These are phyloP conservation scores for Nidula niveotomentosa DNA, from an alignment of 1,284 basidiomycete species.

Conservation along the genomic window DNA sequence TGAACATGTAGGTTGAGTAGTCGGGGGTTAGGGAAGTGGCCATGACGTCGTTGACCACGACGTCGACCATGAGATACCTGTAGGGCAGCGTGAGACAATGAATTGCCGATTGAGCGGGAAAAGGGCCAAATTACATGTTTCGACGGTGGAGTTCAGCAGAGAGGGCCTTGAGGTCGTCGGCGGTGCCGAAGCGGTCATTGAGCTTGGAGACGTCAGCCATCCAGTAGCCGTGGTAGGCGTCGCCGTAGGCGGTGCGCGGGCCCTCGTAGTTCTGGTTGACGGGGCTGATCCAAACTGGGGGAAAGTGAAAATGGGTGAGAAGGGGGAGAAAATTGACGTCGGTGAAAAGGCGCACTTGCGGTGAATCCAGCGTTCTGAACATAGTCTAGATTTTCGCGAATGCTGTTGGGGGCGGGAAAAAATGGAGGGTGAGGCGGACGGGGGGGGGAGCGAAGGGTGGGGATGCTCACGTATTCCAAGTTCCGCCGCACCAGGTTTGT, in stretches of 20 bases:
- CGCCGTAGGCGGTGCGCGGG: slow-evolving; percentile 60
- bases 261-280: slow-evolving; percentile 72
- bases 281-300: slow-evolving; percentile 63
- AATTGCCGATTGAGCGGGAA: slow-evolving; percentile 2
- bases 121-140: slow-evolving; percentile 49
- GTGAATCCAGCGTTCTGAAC: slow-evolving; percentile 78
- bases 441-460: neutral
- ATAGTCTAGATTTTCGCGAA: slow-evolving; percentile 75
- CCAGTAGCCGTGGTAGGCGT: slow-evolving; percentile 75
- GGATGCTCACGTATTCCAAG: slow-evolving; percentile 54
- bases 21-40: slow-evolving; percentile 55
- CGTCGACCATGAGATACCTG: slow-evolving; percentile 77
- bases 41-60: slow-evolving; percentile 78
- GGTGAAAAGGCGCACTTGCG: slow-evolving; percentile 48
- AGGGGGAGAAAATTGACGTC: slow-evolving; percentile 11
- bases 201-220: slow-evolving; percentile 60
- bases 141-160: slow-evolving; percentile 64
- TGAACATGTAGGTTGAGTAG: slow-evolving; percentile 61
- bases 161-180: slow-evolving; percentile 68
- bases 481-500: slow-evolving; percentile 75
- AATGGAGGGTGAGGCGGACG: neutral
- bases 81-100: slow-evolving; percentile 3
- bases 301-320: slow-evolving; percentile 2
- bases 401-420: slow-evolving; percentile 30
- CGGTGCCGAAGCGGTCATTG: slow-evolving; percentile 69